A percentile compares a stretch with the other conserved stretches of the same genome.
These are phyloP conservation scores for Seiridium cupressi DNA, from an alignment of 2,329 filamentous ascomycete genomes.

Conservation along the genomic window DNA sequence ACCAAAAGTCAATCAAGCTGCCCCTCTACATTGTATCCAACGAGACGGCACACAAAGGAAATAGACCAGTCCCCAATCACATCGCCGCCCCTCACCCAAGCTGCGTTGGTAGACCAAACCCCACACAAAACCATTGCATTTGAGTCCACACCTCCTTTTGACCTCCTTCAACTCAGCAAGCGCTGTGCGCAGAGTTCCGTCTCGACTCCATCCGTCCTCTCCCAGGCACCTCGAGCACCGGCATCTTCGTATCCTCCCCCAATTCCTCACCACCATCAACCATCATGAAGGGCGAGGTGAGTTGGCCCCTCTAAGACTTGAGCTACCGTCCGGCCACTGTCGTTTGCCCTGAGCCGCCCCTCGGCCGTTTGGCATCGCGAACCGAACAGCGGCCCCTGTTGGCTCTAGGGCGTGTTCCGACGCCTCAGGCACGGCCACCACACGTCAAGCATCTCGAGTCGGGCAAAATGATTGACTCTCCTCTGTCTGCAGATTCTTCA, in stretches of 20 bases:
- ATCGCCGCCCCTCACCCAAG: background rate
- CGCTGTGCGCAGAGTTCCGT: slow-evolving; percentile 14
- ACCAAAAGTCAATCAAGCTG: background rate
- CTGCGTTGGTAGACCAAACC: background rate
- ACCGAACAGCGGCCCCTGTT: no score
- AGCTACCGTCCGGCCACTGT: no score
- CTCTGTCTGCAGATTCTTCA: slow-evolving; percentile 52
- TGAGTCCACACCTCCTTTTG: slow-evolving; percentile 9
- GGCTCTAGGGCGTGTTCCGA: no score
- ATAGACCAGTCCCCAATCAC: background rate
- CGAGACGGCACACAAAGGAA: background rate
- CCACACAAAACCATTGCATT: slow-evolving; percentile 8
- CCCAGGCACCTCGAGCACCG: background rate
- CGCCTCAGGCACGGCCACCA: background rate
- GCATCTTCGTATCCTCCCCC: background rate
- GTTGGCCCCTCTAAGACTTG: slow-evolving; percentile 18
- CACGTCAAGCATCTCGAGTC: background rate
- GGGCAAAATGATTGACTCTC: slow-evolving; percentile 8
- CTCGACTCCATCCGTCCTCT: background rate
- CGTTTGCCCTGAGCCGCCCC: no score
- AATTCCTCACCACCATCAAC: slow-evolving; percentile 10
- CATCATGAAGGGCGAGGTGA: slow-evolving; percentile 59
- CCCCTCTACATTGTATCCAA: slow-evolving; percentile 6
- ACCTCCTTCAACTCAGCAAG: slow-evolving; percentile 8
- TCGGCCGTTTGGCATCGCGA: no score